Percentiles rank a stretch among this genome's conserved stretches.
Conservation (phyloP, 2,329 filamentous ascomycete species). For the Myriangium duriaei region DNA sequence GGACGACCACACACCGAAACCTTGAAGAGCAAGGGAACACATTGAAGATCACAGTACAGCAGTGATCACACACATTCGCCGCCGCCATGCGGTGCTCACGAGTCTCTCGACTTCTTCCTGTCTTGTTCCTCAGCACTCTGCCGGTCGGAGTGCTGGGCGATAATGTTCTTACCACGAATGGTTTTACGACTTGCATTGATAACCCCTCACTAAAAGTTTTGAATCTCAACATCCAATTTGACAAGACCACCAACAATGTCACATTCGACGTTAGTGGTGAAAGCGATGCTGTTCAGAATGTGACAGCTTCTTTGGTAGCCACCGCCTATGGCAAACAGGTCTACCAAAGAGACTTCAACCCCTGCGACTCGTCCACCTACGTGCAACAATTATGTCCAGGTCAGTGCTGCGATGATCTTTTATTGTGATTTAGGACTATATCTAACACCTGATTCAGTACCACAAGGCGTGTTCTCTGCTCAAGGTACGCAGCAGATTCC, state of each 20-base stretch:
- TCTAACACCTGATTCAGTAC: not conserved
- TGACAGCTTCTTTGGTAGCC: constrained; percentile 63
- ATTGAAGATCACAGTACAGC: no score
- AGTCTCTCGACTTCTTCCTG: constrained; percentile 15
- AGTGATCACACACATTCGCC: no score
- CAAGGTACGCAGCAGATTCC: constrained; percentile 61
- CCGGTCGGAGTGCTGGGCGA: constrained; percentile 46
- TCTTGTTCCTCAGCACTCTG: constrained; percentile 23
- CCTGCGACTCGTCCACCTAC: constrained; percentile 56
- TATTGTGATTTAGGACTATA: not conserved
- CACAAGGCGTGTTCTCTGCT: constrained; percentile 50
- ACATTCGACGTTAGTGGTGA: constrained; percentile 72
- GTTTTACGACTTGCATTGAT: constrained; percentile 61
- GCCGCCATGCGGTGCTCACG: constrained; percentile 18
- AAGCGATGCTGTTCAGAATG: constrained; percentile 62
- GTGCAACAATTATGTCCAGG: constrained; percentile 70
- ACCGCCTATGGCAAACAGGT: constrained; percentile 74
- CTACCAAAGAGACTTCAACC: constrained; percentile 71
- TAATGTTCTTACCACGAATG: constrained; percentile 59
- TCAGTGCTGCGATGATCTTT: constrained; percentile 33
- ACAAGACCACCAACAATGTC: constrained; percentile 59
- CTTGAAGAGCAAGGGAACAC: no score
- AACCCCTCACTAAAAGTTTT: constrained; percentile 54
- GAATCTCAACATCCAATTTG: constrained; percentile 64
- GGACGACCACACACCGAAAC: no score